Percentiles rank a stretch among this genome's conserved stretches.
phyloP scores from a whole-genome alignment of 768 basidiomycete genomes.

The Favolaschia claudopus region DNA sequence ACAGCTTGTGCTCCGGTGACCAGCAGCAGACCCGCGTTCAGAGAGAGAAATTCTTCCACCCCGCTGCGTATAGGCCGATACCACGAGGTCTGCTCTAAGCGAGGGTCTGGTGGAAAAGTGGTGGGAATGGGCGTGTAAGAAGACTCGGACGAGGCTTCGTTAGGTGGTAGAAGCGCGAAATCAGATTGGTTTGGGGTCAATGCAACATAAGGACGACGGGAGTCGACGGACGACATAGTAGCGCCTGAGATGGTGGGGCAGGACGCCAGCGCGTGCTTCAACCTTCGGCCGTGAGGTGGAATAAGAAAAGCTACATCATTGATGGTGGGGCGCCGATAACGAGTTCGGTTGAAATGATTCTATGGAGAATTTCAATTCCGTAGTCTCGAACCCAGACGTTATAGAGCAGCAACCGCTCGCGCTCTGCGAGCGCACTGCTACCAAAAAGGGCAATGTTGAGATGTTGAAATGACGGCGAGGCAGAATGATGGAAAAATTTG shows the following conservation, averaged over 20 bases:
- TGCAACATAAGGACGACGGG: slow-evolving; percentile 18
- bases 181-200: slow-evolving; percentile 24
- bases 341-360: too few relatives aligned
- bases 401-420: too few relatives aligned
- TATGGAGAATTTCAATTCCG: too few relatives aligned
- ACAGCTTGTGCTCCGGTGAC: slow-evolving; percentile 65
- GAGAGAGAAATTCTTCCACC: slow-evolving; percentile 17
- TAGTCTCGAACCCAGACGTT: too few relatives aligned
- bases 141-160: not conserved
- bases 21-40: slow-evolving; percentile 67
- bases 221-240: slow-evolving; percentile 16
- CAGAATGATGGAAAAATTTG: too few relatives aligned
- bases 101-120: not conserved
- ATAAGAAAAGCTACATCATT: slow-evolving; percentile 12
- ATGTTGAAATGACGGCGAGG: too few relatives aligned
- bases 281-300: slow-evolving; percentile 7
- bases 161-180: slow-evolving; percentile 4
- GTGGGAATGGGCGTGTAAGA: not conserved
- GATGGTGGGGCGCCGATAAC: not conserved
- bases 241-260: not conserved
- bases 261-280: too few relatives aligned
- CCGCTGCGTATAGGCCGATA: not conserved
- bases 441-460: too few relatives aligned
- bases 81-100: not conserved
- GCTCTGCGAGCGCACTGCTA: too few relatives aligned